Base-by-base conservation (phyloP, 2,329 filamentous ascomycete species). In the Penicillium sp. region DNA sequence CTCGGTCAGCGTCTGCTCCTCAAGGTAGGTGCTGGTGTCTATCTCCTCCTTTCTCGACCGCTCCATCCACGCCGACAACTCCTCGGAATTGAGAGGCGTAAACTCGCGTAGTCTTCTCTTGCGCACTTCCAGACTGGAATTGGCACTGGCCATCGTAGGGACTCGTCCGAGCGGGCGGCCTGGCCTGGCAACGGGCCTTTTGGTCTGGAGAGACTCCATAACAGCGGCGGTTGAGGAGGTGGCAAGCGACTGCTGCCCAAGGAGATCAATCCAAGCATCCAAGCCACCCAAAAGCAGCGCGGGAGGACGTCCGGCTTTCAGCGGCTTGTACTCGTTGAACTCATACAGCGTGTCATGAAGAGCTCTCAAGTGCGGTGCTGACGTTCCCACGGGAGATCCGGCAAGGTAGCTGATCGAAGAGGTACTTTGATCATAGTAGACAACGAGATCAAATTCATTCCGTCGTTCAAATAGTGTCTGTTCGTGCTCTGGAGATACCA, bases 401-500 rank as follows among this genome's bases (percentile, higher is more conserved):
- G 66, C 53, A 41, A 78, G 67, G 54, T 76, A 94, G 54, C 48
- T 71, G 51, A 65, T 77, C 42, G 57, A 86, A 74, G 61, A 76
- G 47, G 79, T 82, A 10, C 62, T 67, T 50, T 91, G 78, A 62
- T 98, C 89, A 62, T 97, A 94, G 56, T 94, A 93, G 0, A 98
- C 86, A 8, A 98, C 78, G 28, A 96, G 68, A 51, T 97, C 89
- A 54, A 86, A 95, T 40, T 84, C 76, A 48, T 90, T 77, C 10
- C 80, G 71, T 38, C 84, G 78, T 40, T 80, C 81, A 55, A 94
- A 95, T 20, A 87, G 72, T 2, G 74, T 68, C 51, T 86, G 82
- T 62, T 98, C 93, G 33, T 61, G 54, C 32, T 73, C 69, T 2
- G 71, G 71, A 9, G 71, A 72, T 28, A 73, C 59, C 8, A 75